Percentiles rank a stretch among this genome's conserved stretches.
These are phyloP conservation scores for Rhinocladiella mackenziei DNA, from an alignment of 2,329 filamentous ascomycete species.

Conservation along the genomic window DNA sequence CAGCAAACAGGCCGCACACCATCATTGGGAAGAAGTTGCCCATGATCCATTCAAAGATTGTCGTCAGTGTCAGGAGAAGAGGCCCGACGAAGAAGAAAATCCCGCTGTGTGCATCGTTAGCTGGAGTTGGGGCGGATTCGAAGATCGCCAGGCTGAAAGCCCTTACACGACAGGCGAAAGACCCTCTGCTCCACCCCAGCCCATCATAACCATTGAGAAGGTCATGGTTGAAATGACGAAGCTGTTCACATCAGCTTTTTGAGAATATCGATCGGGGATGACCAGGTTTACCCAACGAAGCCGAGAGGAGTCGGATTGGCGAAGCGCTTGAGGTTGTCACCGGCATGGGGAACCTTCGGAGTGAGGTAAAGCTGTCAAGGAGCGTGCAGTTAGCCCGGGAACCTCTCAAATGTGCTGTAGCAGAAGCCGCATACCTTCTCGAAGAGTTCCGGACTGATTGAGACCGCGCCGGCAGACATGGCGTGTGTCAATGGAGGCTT, in stretches of 20 bases:
- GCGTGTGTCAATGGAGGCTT: constrained; percentile 21
- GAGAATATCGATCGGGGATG: not conserved
- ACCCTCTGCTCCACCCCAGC: constrained; percentile 25
- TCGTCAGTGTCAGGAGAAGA: constrained; percentile 24
- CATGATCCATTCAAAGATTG: constrained; percentile 29
- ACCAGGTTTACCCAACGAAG: constrained; percentile 23
- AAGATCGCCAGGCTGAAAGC: not conserved
- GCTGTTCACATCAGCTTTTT: constrained; percentile 9
- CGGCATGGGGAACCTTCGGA: constrained; percentile 25
- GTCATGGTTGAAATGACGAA: constrained; percentile 29
- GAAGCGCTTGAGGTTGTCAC: constrained; percentile 27
- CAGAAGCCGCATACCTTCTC: constrained; percentile 18
- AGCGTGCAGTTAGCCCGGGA: no score
- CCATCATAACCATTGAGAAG: constrained; percentile 28
- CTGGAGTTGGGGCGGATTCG: not conserved
- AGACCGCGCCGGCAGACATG: constrained; percentile 23
- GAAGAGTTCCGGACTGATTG: constrained; percentile 26
- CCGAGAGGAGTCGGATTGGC: constrained; percentile 28
- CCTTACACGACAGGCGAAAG: constrained; percentile 26
- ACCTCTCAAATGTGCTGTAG: not conserved
- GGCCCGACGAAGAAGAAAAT: constrained; percentile 29
- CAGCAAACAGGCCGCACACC: constrained; percentile 26
- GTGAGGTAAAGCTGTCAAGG: constrained; percentile 25
- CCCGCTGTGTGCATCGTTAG: constrained; percentile 12
- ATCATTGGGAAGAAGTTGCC: constrained; percentile 29